A percentile compares a stretch with the other conserved stretches of the same genome.
These are phyloP conservation scores for Trichoderma atroviride DNA, from an alignment of 2,329 filamentous ascomycete species.

Conservation along the genomic window DNA sequence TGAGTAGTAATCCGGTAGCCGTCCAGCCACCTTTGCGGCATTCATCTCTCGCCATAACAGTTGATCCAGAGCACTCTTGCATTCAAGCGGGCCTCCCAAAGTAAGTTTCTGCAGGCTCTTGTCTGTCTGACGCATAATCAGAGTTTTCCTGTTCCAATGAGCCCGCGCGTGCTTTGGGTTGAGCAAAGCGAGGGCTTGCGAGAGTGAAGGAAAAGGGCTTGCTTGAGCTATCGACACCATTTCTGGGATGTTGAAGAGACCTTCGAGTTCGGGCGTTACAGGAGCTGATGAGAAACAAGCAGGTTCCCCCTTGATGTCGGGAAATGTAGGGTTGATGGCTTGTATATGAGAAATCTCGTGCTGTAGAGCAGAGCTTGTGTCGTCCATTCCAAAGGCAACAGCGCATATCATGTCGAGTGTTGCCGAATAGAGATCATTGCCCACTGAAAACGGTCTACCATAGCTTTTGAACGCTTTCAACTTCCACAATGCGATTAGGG, in stretches of 20 bases:
- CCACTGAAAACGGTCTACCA: slow-evolving; percentile 39
- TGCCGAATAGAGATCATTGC: slow-evolving; percentile 38
- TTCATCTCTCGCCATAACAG: slow-evolving; percentile 40
- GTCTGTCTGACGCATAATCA: slow-evolving; percentile 32
- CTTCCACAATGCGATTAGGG: slow-evolving; percentile 41
- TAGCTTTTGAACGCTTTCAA: slow-evolving; percentile 37
- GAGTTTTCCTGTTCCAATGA: slow-evolving; percentile 32
- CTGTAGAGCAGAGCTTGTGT: slow-evolving; percentile 29
- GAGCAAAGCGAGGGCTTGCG: slow-evolving; percentile 33
- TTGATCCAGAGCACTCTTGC: slow-evolving; percentile 38
- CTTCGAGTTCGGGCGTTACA: slow-evolving; percentile 30
- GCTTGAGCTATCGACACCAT: slow-evolving; percentile 34
- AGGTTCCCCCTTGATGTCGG: slow-evolving; percentile 1
- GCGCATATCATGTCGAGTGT: slow-evolving; percentile 43
- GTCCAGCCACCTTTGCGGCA: slow-evolving; percentile 36
- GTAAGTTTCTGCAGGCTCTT: slow-evolving; percentile 31
- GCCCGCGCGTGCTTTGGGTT: slow-evolving; percentile 34
- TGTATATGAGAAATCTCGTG: slow-evolving; percentile 28
- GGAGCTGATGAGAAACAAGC: slow-evolving; percentile 29
- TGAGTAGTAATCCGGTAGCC: slow-evolving; percentile 39
- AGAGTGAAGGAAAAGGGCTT: slow-evolving; percentile 31
- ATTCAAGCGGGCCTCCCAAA: slow-evolving; percentile 18
- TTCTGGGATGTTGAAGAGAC: slow-evolving; percentile 33
- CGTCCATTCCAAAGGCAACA: slow-evolving; percentile 39
- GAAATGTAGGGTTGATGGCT: not conserved